Evolutionary conservation across 2,329 filamentous ascomycete genomes (phyloP), one percentile per base, ranked within the genome.

Genomic region (Truncatella angustata): DNA sequence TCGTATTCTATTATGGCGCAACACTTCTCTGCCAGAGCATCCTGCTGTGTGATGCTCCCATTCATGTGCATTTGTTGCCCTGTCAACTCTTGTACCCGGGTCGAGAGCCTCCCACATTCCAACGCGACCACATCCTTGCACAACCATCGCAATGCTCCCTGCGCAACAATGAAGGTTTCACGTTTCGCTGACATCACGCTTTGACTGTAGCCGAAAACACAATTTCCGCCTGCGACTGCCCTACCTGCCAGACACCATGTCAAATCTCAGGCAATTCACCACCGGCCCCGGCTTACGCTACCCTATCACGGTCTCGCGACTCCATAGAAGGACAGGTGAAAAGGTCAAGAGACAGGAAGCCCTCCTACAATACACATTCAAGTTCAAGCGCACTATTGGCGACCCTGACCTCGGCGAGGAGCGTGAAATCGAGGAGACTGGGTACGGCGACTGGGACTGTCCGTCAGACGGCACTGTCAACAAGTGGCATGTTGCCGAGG

Each of bases 261-360:
- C 77, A 74, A 50, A 50, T 28, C 70, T 70, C 50, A 77, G 78
- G 60, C 68, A 66, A 55, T 67, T 86, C 52, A 74, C 70, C 51
- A 66, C 85, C 52, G 82, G 82, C 64, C 71, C 77, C 61, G 78
- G 82, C 71, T 83, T 97, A 61, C 88, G 88, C 71, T 99, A 97
- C 72, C 94, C 94, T 63, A 92, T 97, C 72, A 96, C 88, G 61
- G 87, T 99, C 71, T 91, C 86, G 63, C 88, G 90, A 70, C 80
- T 97, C 55, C 81, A 93, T 60, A 91, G 91, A 70, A 75, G 79
- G 59, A 81, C 83, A 18, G 88, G 89, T 70, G 90, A 96, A 62
- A 67, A 80, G 56, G 82, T 99, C 64, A 80, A 84, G 63, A 88
- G 88, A 70, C 77, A 90, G 65, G 88, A 91, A 63, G 80, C 85